Percentiles rank a stretch among this genome's conserved stretches.
Evolutionary conservation across 176 grass and related monocot species (phyloP).

Genomic region (Panicum miliaceum): DNA sequence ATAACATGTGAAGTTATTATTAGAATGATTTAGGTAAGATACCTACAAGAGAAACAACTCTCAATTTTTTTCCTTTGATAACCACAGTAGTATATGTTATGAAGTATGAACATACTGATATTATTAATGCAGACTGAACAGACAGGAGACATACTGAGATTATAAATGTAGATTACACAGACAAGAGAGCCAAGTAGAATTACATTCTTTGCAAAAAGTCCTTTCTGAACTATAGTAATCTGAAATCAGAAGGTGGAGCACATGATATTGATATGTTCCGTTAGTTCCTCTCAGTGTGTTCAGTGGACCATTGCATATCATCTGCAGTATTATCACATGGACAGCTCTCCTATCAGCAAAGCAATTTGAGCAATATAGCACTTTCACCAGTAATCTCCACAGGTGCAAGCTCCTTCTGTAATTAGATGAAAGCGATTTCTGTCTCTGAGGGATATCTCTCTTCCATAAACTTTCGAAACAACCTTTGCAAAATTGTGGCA

Average conservation of each 20-base stretch:
- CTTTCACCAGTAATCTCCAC: constrained; percentile 78
- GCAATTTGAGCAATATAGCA: not conserved
- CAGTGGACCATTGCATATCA: constrained; percentile 16
- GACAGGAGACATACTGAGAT: not conserved
- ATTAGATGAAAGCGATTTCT: constrained; percentile 75
- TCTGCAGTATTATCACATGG: not conserved
- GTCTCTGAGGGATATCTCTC: constrained; percentile 70
- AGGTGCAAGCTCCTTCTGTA: constrained; percentile 57
- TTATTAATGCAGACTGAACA: constrained; percentile 9
- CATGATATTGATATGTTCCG: not conserved
- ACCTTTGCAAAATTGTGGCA: constrained; percentile 86
- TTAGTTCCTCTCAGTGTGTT: constrained; percentile 6
- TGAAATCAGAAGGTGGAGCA: constrained; percentile 38
- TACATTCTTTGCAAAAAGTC: not conserved
- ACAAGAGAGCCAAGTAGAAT: not conserved
- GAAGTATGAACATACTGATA: not conserved
- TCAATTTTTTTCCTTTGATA: not conserved
- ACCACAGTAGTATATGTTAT: not conserved
- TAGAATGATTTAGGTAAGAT: constrained; percentile 8
- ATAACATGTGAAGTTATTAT: constrained; percentile 24
- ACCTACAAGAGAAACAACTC: constrained; percentile 26
- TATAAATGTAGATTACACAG: constrained; percentile 11
- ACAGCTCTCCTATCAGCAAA: not conserved
- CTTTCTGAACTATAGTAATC: not conserved
- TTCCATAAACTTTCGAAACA: constrained; percentile 68